Evolutionary conservation across 2,329 filamentous ascomycete species (phyloP).

Genomic region (Teratosphaeria nubilosa): DNA sequence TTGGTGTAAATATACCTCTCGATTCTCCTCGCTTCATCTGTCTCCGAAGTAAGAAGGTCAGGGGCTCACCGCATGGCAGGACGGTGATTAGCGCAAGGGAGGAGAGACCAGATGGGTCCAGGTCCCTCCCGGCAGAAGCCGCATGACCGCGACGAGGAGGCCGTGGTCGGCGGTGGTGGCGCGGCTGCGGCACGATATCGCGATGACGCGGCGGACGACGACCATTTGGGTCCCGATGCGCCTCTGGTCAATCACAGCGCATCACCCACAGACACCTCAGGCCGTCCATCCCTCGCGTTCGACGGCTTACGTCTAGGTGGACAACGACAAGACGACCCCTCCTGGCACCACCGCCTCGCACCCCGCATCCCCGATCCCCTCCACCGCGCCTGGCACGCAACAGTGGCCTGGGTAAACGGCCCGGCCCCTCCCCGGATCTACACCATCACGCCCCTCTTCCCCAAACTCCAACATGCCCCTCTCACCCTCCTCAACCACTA

Average conservation of each 20-base stretch:
- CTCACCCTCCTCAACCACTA: slow-evolving; percentile 52
- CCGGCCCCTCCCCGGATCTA: slow-evolving; percentile 40
- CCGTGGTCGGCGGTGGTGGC: slow-evolving; percentile 1
- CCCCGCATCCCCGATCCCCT: slow-evolving; percentile 18
- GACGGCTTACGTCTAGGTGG: slow-evolving; percentile 13
- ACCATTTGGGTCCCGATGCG: slow-evolving; percentile 15
- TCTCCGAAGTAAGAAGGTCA: neutral
- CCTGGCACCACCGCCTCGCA: slow-evolving; percentile 16
- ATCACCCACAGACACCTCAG: slow-evolving; percentile 1
- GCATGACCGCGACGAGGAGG: slow-evolving; percentile 7
- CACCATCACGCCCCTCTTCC: slow-evolving; percentile 47
- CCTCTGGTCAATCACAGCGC: slow-evolving; percentile 8
- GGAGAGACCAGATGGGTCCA: neutral
- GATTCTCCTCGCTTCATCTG: neutral
- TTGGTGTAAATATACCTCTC: neutral
- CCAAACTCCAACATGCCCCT: slow-evolving; percentile 57
- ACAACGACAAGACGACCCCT: neutral
- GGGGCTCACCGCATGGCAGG: neutral
- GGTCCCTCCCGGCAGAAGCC: neutral
- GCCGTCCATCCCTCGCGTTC: slow-evolving; percentile 15
- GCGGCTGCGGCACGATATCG: slow-evolving; percentile 13
- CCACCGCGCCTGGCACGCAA: slow-evolving; percentile 24
- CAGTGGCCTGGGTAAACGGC: slow-evolving; percentile 38
- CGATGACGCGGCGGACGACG: slow-evolving; percentile 21
- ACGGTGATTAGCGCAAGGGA: neutral